Base-by-base conservation (phyloP, 2,329 filamentous ascomycete genomes). In the Pseudogymnoascus sp. region DNA sequence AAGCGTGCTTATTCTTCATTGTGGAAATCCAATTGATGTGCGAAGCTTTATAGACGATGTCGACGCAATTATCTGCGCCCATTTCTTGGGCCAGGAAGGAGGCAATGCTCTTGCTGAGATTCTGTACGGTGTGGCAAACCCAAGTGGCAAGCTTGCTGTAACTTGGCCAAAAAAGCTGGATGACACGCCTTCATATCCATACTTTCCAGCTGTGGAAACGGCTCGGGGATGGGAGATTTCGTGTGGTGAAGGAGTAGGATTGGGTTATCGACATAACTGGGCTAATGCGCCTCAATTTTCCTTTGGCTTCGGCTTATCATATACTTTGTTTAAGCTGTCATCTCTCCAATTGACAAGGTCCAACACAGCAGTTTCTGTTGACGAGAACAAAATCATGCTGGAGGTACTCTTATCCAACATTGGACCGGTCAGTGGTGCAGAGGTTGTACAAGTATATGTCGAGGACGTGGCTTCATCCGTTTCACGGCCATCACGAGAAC, bases 21-120 rank as follows among this genome's bases (percentile, higher is more conserved):
- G 64, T 25, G 65, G 66, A 2, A 66, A 66, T 20, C 64, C 66
- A 6, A 65, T 67, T 30, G 64, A 66, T 37, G 53, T 66, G 9
- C 39, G 39, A 43, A 20, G 25, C 20, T 43, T 43, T 12, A 25
- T 43, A 25, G 75, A 76, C 9, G 85, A 85, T 68, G 77, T 86
- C 33, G 83, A 80, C 6, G 83, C 81, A n/a, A 80, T 86, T 58
- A 66, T 85, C 4, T 83, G 78, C 68, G 81, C 80, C 25, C 79
- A 80, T 67, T 73, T 84, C 35, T 81, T 82, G 0, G 83, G 84
- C 12, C 78, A 86, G 65, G 79, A 86, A 67, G 80, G 78, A 28
- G 83, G 83, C n/a, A 86, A 88, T 64, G 88, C 91, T 0, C 77
- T 96, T 2, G 82, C 83, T 1, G 88, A 93, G 66, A 78, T 96